Base-by-base conservation (phyloP, 139 green algal species). In the Eudorina sp. region DNA sequence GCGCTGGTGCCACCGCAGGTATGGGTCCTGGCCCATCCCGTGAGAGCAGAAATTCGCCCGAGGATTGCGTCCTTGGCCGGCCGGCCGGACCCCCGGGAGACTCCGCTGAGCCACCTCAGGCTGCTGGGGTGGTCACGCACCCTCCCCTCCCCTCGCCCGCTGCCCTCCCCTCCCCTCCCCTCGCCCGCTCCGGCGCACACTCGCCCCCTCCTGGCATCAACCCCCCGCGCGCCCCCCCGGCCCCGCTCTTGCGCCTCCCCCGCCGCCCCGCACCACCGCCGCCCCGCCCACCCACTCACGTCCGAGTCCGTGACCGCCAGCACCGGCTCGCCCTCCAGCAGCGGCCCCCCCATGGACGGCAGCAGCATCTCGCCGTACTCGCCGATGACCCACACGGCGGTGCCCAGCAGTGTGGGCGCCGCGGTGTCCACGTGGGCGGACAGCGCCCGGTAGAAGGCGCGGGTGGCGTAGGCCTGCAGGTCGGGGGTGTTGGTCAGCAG, bases 341-440 rank as follows among this genome's bases (percentile, higher is more conserved):
- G 85, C n/a, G 86, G 34, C 0, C 80, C 85, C 46, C 48, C 90
- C 70, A 75, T n/a, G 64, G 81, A 87, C 14, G 90, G 55, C 58
- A 97, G 74, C 85, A 99, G 94, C 92, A 97, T 93, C 86, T 99
- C 97, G 0, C 97, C 97, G 92, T 96, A 99, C 93, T 97, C 97
- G 70, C 98, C 98, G 8, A 99, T 83, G 74, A 88, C 95, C 98
- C 98, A 99, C 21, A 94, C 70, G 51, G 91, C 91, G 23, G 94
- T 92, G 34, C 85, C 79, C 31, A 95, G 68, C 75, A 99, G 86
- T 36, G 90, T 87, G 23, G 74, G 55, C 76, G 91, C 86, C 2
- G 91, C 92, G 4, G n/a, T 25, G 41, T 77, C 90, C 64, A 83
- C 21, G 43, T 85, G 75, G 16, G 62, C 66, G 16, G 70, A 45